Evolutionary conservation across 208 protist species (phyloP), one percentile per base, ranked within the genome.

Genomic region (Leishmania gerbilli): DNA sequence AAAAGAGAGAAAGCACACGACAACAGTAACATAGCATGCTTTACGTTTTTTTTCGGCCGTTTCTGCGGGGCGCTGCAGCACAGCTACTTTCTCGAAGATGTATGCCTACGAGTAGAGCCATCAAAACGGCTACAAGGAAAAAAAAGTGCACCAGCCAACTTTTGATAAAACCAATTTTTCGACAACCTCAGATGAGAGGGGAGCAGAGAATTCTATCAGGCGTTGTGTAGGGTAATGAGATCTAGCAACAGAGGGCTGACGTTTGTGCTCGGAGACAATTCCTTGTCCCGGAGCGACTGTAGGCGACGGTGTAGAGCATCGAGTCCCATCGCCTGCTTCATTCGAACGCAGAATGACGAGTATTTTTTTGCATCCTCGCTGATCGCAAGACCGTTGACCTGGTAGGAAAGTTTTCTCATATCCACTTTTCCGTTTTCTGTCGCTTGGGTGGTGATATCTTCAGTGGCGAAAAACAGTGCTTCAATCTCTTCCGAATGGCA

Each of bases 321-420:
- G 1, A 64, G 27, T 6, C 42, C 64, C 3, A 42, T 47, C 17
- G 0, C 1, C 2, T 19, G 45, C 19, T 60, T 83, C 51, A 87
- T 77, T 19, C 49, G 67, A 15, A 84, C 76, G 31, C 84, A 87
- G 65, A 84, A 84, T 0, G 84, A 65, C 0, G 71, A 79, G 47
- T 71, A 84, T 8, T 65, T 31, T 17, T 76, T 81, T 0, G 56
- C 11, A n/a, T 49, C 47, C 2, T 40, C 74, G 1, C 19, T 24
- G 3, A 4, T 2, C 0, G 3, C 15, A 1, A 88, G 37, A 21
- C 74, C 64, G 37, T 34, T 76, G 0, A 83, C 56, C 17, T 51
- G 15, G 40, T 83, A 87, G 47, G 79, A 76, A 5, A 87, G 60
- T n/a, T 84, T 83, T 7, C 24, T 47, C 2, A 79, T 2, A 72